Conservation (phyloP, 2,329 filamentous ascomycete species). For the Phaeosphaeria sp. region DNA sequence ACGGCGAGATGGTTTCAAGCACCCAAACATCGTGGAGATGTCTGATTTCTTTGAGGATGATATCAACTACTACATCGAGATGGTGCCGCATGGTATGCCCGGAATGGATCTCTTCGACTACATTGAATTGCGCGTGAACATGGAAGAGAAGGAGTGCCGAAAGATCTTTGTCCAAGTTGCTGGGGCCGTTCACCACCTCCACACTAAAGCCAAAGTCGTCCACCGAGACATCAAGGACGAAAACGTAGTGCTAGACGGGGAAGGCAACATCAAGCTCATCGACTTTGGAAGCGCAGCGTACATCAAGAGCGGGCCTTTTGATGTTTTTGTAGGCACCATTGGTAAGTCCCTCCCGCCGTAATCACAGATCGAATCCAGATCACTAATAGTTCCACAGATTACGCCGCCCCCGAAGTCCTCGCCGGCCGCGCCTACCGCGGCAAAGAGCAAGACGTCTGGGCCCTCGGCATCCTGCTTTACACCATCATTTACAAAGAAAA, state of each 20-base stretch:
- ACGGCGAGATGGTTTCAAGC: conserved; percentile 70
- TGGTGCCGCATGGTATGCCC: conserved; percentile 91
- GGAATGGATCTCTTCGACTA: conserved; percentile 99
- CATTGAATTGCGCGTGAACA: conserved; percentile 93
- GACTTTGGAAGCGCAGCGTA: conserved; percentile 98
- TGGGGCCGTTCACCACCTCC: conserved; percentile 86
- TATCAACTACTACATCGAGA: conserved; percentile 98
- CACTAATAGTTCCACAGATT: conserved; percentile 66
- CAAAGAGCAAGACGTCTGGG: conserved; percentile 98
- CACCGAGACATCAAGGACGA: conserved; percentile 99
- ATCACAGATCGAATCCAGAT: neutral
- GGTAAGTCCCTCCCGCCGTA: conserved; percentile 63
- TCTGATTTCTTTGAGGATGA: conserved; percentile 77
- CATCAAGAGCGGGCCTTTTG: conserved; percentile 97
- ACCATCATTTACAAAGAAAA: conserved; percentile 99
- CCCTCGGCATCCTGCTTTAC: conserved; percentile 93
- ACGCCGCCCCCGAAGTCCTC: conserved; percentile 96
- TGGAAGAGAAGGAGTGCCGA: conserved; percentile 92
- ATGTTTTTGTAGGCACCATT: conserved; percentile 98
- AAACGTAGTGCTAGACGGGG: conserved; percentile 94
- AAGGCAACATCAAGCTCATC: conserved; percentile 94
- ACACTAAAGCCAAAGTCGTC: conserved; percentile 88
- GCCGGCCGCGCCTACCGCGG: conserved; percentile 90
- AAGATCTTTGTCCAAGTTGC: conserved; percentile 97
- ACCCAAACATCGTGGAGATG: conserved; percentile 73